These are phyloP conservation scores for Peronospora belbahrii DNA, from an alignment of 352 stramenopile genomes.

Conservation along the genomic window DNA sequence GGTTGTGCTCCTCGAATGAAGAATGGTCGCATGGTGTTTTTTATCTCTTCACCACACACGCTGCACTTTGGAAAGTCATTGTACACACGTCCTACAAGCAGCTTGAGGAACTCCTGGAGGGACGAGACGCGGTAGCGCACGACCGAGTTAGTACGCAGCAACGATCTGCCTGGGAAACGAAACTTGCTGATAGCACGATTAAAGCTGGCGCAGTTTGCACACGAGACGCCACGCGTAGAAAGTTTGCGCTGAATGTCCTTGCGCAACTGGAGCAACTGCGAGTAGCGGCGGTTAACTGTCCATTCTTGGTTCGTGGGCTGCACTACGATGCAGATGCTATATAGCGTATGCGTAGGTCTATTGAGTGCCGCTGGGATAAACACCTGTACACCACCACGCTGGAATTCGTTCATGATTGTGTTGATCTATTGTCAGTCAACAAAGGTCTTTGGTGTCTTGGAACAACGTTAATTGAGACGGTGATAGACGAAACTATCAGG, in stretches of 20 bases:
- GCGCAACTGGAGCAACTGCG: constrained; percentile 75
- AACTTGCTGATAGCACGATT: constrained; percentile 51
- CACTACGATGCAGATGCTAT: constrained; percentile 77
- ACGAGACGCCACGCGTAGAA: constrained; percentile 26
- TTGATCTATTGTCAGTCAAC: background rate
- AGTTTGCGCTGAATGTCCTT: constrained; percentile 56
- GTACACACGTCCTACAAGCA: constrained; percentile 59
- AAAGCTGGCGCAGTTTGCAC: constrained; percentile 61
- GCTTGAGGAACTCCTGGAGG: constrained; percentile 69
- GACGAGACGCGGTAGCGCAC: constrained; percentile 57
- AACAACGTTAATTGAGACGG: constrained; percentile 16
- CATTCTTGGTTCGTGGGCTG: constrained; percentile 73
- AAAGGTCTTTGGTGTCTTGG: background rate
- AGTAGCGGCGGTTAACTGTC: constrained; percentile 82
- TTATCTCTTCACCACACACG: constrained; percentile 55
- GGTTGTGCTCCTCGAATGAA: constrained; percentile 70
- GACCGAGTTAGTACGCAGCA: constrained; percentile 61
- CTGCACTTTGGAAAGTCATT: constrained; percentile 69
- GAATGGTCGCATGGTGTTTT: constrained; percentile 70
- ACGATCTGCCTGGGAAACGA: constrained; percentile 57
- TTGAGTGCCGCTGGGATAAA: constrained; percentile 81
- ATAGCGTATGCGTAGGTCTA: constrained; percentile 73
- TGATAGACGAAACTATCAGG: no score
- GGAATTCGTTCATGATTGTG: constrained; percentile 19
- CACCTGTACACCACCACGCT: constrained; percentile 63